A percentile compares a stretch with the other conserved stretches of the same genome.
These are phyloP conservation scores for Yamadazyma sp. DNA, from an alignment of 805 yeast species.

Conservation along the genomic window DNA sequence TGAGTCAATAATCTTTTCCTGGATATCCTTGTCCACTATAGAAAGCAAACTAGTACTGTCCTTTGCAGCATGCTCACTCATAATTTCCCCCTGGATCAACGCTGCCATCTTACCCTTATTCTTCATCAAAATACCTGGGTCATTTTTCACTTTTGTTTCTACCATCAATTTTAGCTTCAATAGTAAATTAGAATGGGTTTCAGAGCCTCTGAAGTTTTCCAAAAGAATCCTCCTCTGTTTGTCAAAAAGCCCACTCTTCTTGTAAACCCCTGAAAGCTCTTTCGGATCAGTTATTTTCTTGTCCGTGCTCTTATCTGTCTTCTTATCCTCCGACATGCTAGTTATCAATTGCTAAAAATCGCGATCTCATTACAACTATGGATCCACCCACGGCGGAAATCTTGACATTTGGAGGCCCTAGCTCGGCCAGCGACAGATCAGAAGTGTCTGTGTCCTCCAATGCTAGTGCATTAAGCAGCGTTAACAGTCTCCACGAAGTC, in stretches of 20 bases:
- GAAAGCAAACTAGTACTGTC: conserved; percentile 26
- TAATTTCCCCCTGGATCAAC: conserved; percentile 51
- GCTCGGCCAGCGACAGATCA: too few relatives aligned
- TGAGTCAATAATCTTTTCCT: conserved; percentile 43
- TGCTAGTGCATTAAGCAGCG: too few relatives aligned
- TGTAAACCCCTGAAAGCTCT: conserved; percentile 41
- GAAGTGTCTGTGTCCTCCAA: too few relatives aligned
- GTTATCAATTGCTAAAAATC: too few relatives aligned
- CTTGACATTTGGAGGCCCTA: conserved; percentile 14
- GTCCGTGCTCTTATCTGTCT: too few relatives aligned
- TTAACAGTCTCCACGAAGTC: too few relatives aligned
- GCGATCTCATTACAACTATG: conserved; percentile 2
- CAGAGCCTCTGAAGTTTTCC: conserved; percentile 42
- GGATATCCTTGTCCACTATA: conserved; percentile 45
- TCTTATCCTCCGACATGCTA: too few relatives aligned
- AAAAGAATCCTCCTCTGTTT: conserved; percentile 41
- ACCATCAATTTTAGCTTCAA: conserved; percentile 42
- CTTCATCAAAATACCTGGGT: conserved; percentile 47
- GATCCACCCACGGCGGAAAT: conserved; percentile 16
- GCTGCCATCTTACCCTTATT: conserved; percentile 54
- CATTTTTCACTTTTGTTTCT: conserved; percentile 46
- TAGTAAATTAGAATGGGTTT: conserved; percentile 41
- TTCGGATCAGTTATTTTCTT: conserved; percentile 30
- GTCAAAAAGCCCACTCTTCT: conserved; percentile 52
- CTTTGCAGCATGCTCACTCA: conserved; percentile 25